Base-by-base conservation (phyloP, 352 stramenopile species). In the Pythium brassicae region DNA sequence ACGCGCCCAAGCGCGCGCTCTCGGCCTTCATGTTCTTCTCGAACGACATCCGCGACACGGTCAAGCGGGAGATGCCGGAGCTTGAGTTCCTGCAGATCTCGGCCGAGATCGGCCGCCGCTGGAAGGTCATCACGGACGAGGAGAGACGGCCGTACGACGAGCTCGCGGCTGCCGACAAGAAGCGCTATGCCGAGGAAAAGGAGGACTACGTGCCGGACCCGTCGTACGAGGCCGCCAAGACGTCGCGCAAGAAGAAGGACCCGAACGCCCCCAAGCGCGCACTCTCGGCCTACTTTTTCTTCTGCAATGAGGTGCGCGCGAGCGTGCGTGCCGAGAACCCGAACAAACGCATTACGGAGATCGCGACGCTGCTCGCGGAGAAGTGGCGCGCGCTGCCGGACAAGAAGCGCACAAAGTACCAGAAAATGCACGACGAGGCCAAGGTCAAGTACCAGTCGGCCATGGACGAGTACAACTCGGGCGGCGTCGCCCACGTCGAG, bases 251-350 rank as follows among this genome's bases (percentile, higher is more conserved):
- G 73, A 95, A 88, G 62, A 98, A 97, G 63, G 95, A 98, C 72
- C 91, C 91, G 17, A 89, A 90, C 61, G 92, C 92, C 7, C 95
- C 95, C 26, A 98, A 98, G 85, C 86, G 91, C 55, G 89, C 94
- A 65, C 83, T 97, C 65, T 97, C 88, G 22, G 88, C 95, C 1
- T 98, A 98, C 71, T 89, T 98, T 37, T 92, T 98, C 63, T 98
- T 98, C 66, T 96, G 92, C 62, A 97, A 97, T 63, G 90, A 95
- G 45, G 96, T 97, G 65, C 84, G 92, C 61, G 76, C 89, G 46
- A 65, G 80, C 32, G 93, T 97, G 64, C 92, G 93, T 45, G 74
- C 89, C 14, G 89, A 97, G 65, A 97, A 98, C 77, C 94, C 94
- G 29, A 88, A 86, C 74, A 97, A 97, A 77, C 96, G 91, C 55